These are phyloP conservation scores for Colletotrichum sp. DNA, from an alignment of 2,329 filamentous ascomycete species.

Conservation along the genomic window DNA sequence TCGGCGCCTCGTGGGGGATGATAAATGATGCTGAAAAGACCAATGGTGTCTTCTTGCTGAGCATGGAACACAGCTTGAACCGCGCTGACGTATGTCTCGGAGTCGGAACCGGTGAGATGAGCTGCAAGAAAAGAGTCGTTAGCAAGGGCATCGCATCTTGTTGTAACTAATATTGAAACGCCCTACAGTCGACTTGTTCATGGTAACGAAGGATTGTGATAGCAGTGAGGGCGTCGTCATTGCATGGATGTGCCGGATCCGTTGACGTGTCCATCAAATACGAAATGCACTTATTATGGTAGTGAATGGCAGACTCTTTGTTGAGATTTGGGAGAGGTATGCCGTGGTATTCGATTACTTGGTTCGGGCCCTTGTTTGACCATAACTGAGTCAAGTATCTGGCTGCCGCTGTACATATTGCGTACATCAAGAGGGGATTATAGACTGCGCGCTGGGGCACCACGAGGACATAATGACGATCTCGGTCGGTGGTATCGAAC, in stretches of 20 bases:
- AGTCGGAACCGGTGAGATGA: background rate
- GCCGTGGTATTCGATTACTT: background rate
- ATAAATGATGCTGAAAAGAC: background rate
- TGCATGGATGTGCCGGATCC: background rate
- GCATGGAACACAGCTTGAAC: conserved; percentile 1
- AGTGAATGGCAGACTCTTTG: background rate
- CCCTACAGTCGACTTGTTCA: conserved; percentile 4
- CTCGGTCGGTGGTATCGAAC: conserved; percentile 4
- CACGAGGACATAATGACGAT: background rate
- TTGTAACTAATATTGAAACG: rapidly evolving
- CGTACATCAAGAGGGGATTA: background rate
- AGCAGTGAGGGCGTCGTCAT: background rate
- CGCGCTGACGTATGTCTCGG: conserved; percentile 1
- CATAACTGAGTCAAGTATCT: background rate
- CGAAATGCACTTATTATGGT: background rate
- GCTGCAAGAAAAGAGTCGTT: background rate
- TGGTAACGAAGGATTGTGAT: background rate
- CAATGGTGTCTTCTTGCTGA: background rate
- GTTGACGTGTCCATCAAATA: background rate
- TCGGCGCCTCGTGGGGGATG: background rate
- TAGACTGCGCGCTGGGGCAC: background rate
- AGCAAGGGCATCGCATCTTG: rapidly evolving
- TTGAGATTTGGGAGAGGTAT: background rate
- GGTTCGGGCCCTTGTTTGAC: background rate
- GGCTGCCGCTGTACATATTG: background rate